These are phyloP conservation scores for Penicillium longicatenatum DNA, from an alignment of 495 filamentous ascomycete genomes.

Conservation along the genomic window DNA sequence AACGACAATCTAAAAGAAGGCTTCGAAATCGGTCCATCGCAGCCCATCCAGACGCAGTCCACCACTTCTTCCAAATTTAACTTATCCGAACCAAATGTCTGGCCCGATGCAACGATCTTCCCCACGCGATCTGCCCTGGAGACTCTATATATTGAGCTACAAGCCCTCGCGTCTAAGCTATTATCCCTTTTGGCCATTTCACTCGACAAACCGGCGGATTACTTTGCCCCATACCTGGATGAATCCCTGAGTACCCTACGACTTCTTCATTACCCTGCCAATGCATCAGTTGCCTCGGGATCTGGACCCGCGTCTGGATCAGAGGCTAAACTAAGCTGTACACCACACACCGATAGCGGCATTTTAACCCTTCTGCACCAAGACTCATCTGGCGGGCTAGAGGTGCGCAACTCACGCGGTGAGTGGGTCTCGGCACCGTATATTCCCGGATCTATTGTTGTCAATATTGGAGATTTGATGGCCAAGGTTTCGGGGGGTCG, in stretches of 20 bases:
- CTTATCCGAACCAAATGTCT: conserved; percentile 47
- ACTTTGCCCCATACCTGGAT: conserved; percentile 40
- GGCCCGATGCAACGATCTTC: conserved; percentile 30
- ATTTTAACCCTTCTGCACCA: conserved; percentile 48
- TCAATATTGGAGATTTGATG: conserved; percentile 56
- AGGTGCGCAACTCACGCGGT: conserved; percentile 41
- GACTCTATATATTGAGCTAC: conserved; percentile 43
- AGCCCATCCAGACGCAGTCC: conserved; percentile 7
- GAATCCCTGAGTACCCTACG: conserved; percentile 47
- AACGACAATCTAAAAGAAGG: conserved; percentile 50
- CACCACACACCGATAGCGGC: conserved; percentile 48
- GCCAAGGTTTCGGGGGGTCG: conserved; percentile 46
- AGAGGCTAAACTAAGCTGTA: conserved; percentile 43
- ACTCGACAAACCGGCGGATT: conserved; percentile 37
- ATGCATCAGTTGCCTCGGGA: conserved; percentile 11
- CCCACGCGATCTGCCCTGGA: conserved; percentile 28
- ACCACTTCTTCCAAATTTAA: conserved; percentile 29
- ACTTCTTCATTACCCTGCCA: conserved; percentile 40
- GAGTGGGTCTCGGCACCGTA: conserved; percentile 50
- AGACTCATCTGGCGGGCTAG: conserved; percentile 43
- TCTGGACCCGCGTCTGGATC: conserved; percentile 1
- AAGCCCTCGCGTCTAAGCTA: conserved; percentile 39
- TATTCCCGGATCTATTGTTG: conserved; percentile 44
- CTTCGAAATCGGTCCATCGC: conserved; percentile 46
- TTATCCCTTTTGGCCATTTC: conserved; percentile 44